A percentile compares a stretch with the other conserved stretches of the same genome.
Conservation (phyloP, 2,329 filamentous ascomycete species). For the Phyllosticta capitalensis region DNA sequence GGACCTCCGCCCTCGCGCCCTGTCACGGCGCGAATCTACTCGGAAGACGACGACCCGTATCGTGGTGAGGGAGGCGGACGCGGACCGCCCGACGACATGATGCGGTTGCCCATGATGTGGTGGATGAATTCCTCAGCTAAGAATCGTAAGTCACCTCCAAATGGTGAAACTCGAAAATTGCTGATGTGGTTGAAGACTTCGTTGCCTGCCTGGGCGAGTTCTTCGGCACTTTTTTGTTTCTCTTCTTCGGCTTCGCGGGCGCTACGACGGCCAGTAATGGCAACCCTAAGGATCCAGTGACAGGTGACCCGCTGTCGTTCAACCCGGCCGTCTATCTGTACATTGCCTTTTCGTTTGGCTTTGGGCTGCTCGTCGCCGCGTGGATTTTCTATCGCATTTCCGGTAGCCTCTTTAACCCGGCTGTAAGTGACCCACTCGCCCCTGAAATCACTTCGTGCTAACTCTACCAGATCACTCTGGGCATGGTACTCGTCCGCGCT, state of each 20-base stretch:
- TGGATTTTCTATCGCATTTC: slow-evolving; percentile 32
- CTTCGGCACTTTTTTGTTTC: slow-evolving; percentile 31
- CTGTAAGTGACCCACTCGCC: slow-evolving; percentile 19
- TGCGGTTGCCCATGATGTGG: slow-evolving; percentile 26
- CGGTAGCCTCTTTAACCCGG: slow-evolving; percentile 32
- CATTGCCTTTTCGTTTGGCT: slow-evolving; percentile 29
- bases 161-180: no score
- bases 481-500: slow-evolving; percentile 26
- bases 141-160: slow-evolving; percentile 19
- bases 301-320: slow-evolving; percentile 13
- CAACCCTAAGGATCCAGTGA: slow-evolving; percentile 16
- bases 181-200: slow-evolving; percentile 15
- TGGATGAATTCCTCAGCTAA: slow-evolving; percentile 29
- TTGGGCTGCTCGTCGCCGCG: slow-evolving; percentile 30
- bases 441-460: not conserved
- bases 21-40: not conserved
- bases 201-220: slow-evolving; percentile 29
- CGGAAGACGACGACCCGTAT: slow-evolving; percentile 1
- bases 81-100: not conserved
- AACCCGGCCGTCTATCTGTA: slow-evolving; percentile 24
- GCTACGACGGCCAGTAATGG: slow-evolving; percentile 29
- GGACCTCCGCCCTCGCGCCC: not conserved
- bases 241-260: slow-evolving; percentile 32
- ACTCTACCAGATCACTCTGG: slow-evolving; percentile 23
- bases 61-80: not conserved